Base-by-base conservation (phyloP, 2,329 filamentous ascomycete species). In the Xylaria sp. region DNA sequence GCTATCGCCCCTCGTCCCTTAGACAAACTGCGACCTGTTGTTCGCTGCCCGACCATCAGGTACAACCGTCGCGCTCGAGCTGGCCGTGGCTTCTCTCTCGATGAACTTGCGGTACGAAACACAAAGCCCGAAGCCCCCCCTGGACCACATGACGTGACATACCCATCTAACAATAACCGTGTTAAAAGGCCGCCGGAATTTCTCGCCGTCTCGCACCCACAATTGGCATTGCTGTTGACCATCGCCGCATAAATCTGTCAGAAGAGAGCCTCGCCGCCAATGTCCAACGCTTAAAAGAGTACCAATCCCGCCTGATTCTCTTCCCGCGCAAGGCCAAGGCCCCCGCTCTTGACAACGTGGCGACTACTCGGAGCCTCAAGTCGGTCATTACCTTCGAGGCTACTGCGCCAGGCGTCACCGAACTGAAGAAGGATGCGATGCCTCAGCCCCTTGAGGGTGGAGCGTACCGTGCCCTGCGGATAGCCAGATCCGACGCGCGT, bases 91-190 rank as follows among this genome's bases (percentile, higher is more conserved):
- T 49, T 49, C 23, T 49, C 48, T 13, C n/a, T 49, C 20, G 20
- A 20, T 49, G 48, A 49, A 25, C 48, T 51, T 51, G 23, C 48
- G 48, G 48, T 51, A 51, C 48, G 48, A 51, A 51, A 28, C 39
- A 13, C 39, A 2, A 13, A 41, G 10, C 33, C 39, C 15, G 39
- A 41, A 41, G 4, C 48, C 48, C 8, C 8, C 28, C 48, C 12
- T 51, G 10, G 25, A 51, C 48, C 4, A 18, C 4, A 18, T 41
- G 39, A 41, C 48, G 6, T 51, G 48, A 51, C 48, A 25, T 15
- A 25, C 9, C 48, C 12, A 51, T 51, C 48, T 25, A 51, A 51
- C 48, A 51, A 41, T 18, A 15, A 41, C 12, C 10, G 15, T 28
- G 15, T 28, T 1, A 1, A 25, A 51, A 51, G 23, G 48, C 48